Base-by-base conservation (phyloP, 2,329 filamentous ascomycete genomes). In the Neodidymelliopsis sp. region DNA sequence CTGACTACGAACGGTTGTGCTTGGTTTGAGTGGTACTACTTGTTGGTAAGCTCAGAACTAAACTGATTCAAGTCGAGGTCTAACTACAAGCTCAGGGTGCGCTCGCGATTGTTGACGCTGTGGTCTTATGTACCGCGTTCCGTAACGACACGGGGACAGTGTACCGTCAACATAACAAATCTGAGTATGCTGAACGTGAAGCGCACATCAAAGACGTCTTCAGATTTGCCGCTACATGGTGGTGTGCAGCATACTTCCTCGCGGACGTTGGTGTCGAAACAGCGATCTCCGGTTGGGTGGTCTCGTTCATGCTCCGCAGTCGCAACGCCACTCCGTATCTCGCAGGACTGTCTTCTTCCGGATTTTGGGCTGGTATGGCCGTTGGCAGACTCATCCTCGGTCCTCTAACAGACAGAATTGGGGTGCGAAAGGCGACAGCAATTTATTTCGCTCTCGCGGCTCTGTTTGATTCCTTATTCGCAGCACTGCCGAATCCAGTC, bases 281-380 rank as follows among this genome's bases (percentile, higher is more conserved):
- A 15, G 72, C 73, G 0, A 75, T 79, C 0, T 77, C 74, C 2
- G 75, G 75, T 23, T 79, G 77, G 77, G 67, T 79, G 8, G 71
- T 78, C 2, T 72, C 75, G 0, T 79, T 75, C 62, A 78, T 79
- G 74, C 61, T 65, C 4, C 71, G 76, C 2, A 64, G 69, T 11
- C 75, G 75, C 4, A 62, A 73, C 29, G 63, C 70, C 0, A 66
- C 73, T 4, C 60, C 68, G 0, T 72, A 73, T 10, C 53, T 74
- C 0, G 70, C 76, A 4, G 73, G 72, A 7, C 58, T 78, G 0
- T 72, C 74, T 8, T 77, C 75, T 0, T 76, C 76, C 1, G 71
- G 70, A 0, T 79, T 77, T 57, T 79, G 76, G 72, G 61, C 69
- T 13, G 77, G 77, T 12, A 77, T 78, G 73, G 73, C 74, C 0